Percentiles rank a stretch among this genome's conserved stretches.
These are phyloP conservation scores for Rhizoctonia solani DNA, from an alignment of 1,284 basidiomycete genomes.

Conservation along the genomic window DNA sequence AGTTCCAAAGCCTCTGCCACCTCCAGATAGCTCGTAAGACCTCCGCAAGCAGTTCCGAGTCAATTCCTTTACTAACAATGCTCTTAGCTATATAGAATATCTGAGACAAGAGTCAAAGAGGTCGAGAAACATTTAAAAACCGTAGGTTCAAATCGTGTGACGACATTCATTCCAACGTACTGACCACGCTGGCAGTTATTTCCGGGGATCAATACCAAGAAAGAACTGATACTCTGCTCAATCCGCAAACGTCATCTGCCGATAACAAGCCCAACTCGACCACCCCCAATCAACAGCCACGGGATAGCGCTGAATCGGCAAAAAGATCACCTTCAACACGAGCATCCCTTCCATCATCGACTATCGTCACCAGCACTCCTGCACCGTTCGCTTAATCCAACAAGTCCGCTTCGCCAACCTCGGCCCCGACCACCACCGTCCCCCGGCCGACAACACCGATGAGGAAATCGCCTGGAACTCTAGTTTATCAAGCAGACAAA, in stretches of 20 bases:
- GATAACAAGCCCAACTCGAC: not conserved
- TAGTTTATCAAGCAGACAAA: not conserved
- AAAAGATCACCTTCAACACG: not conserved
- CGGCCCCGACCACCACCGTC: not conserved
- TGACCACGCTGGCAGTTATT: not conserved
- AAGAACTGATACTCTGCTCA: not conserved
- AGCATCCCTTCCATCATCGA: not conserved
- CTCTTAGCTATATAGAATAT: slow-evolving; percentile 8
- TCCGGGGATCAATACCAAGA: slow-evolving; percentile 6
- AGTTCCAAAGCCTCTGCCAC: not conserved
- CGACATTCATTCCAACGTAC: not conserved
- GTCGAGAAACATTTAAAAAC: not conserved
- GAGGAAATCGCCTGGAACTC: not conserved
- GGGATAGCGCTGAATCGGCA: too few relatives aligned
- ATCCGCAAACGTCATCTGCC: too few relatives aligned
- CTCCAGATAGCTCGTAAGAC: not conserved
- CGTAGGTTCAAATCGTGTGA: not conserved
- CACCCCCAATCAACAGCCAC: not conserved
- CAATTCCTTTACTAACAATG: not conserved
- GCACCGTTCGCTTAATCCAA: not conserved
- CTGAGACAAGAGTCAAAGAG: not conserved
- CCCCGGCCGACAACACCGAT: not conserved
- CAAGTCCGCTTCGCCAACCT: not conserved
- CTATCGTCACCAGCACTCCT: not conserved
- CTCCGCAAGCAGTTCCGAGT: not conserved